Conservation (phyloP, 179 eudicot species). For the Amaranthus tricolor region DNA sequence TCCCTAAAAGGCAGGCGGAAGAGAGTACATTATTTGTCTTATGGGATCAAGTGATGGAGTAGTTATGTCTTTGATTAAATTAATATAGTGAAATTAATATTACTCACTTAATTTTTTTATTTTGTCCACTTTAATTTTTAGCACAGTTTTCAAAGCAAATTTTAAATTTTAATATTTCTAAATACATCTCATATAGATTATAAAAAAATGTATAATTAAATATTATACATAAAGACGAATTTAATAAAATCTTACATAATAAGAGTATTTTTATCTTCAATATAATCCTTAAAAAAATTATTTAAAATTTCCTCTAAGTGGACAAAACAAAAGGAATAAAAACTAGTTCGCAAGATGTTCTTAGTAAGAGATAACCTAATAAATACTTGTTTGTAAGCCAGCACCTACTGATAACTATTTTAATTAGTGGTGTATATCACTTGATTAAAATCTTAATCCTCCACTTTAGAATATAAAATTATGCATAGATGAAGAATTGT, state of each 20-base stretch:
- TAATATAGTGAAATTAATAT: not conserved
- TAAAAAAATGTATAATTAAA: no score
- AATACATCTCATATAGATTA: no score
- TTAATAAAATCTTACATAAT: no score
- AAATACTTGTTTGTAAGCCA: not conserved
- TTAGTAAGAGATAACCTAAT: not conserved
- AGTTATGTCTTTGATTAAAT: not conserved
- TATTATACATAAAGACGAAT: no score
- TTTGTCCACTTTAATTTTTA: no score
- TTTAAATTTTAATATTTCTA: no score
- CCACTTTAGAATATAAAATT: not conserved
- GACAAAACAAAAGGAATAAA: no score
- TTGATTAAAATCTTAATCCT: not conserved
- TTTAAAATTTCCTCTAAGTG: no score
- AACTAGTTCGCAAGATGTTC: not conserved
- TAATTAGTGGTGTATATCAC: not conserved
- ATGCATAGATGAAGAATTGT: not conserved
- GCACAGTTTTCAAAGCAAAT: no score
- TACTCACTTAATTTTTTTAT: no score
- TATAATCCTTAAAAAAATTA: no score
- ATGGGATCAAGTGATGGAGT: constrained; percentile 25
- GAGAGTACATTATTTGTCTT: constrained; percentile 2
- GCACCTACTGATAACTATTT: not conserved
- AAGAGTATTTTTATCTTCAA: no score
- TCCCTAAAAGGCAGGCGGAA: constrained; percentile 7